Base-by-base conservation (phyloP, 1,139 yeast genomes). In the Hanseniaspora uvarum region DNA sequence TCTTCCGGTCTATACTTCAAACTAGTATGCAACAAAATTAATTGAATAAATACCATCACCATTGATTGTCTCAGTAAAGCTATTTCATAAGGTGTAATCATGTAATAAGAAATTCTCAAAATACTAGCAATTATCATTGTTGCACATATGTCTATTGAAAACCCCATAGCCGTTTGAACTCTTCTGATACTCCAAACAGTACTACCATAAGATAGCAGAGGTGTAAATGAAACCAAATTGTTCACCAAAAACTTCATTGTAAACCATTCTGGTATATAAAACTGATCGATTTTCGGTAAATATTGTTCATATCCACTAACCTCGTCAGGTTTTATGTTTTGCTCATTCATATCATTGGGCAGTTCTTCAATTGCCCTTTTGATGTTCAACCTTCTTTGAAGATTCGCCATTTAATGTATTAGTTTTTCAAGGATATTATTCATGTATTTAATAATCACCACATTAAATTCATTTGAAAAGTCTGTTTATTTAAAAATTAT, bases 91-190 rank as follows among this genome's bases (percentile, higher is more conserved):
- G 95, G 95, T 45, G 82, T 77, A 52, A 87, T 81, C 58, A 82
- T 68, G 69, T 83, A 88, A 70, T 86, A 88, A 54, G 80, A 78
- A 21, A 88, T 80, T 58, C 94, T 74, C 44, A 87, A 69, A 5
- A 82, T 78, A 48, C 87, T 78, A 1, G 95, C 84, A 61, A 86
- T 74, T 57, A 88, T 67, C 95, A 88, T 87, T 11, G 95, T 86
- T 16, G 89, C 92, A 68, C 96, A 88, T 14, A 88, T 84, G 66
- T 88, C 96, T 23, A 87, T 73, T 7, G 94, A 82, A 64, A 87
- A 87, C 30, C 96, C 96, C 34, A 77, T 73, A 1, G 92, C 78
- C 1, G 88, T 76, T 63, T 79, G 72, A 44, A 78, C 76, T 51
- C 74, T 71, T 60, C 80, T 75, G 16, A 88, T 86, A 58, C 85